phyloP scores from a whole-genome alignment of 2,329 filamentous ascomycete genomes.

The Neonectria faginata region DNA sequence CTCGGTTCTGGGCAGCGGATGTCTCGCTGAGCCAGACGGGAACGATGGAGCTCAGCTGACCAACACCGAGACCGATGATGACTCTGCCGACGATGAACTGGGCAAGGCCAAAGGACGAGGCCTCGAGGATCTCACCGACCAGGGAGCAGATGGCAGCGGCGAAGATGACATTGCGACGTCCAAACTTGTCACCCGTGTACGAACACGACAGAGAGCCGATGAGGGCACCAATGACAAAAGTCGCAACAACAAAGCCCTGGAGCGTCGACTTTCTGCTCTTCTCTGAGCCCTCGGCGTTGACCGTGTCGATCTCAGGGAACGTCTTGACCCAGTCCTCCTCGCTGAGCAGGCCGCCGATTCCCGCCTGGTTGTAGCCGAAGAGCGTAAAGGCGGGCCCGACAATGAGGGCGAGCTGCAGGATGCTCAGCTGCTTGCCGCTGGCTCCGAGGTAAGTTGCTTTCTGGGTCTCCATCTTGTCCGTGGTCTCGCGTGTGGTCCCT shows the following conservation, averaged over 20 bases:
- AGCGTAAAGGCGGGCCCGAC: slow-evolving; percentile 58
- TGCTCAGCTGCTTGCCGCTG: slow-evolving; percentile 28
- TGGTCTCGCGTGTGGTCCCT: neutral
- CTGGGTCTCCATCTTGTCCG: slow-evolving; percentile 14
- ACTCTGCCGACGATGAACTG: slow-evolving; percentile 58
- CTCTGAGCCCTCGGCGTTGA: slow-evolving; percentile 57
- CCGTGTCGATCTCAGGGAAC: slow-evolving; percentile 61
- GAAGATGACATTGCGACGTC: slow-evolving; percentile 66
- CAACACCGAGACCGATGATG: slow-evolving; percentile 65
- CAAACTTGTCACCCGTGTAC: slow-evolving; percentile 67
- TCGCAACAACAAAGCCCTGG: slow-evolving; percentile 58
- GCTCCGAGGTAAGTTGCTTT: slow-evolving; percentile 21
- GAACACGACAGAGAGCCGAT: slow-evolving; percentile 58
- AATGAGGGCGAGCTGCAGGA: slow-evolving; percentile 53
- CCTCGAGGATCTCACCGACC: slow-evolving; percentile 66
- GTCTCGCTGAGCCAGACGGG: slow-evolving; percentile 67
- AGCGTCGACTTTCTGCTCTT: slow-evolving; percentile 58
- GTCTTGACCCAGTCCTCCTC: slow-evolving; percentile 68
- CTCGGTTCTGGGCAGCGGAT: slow-evolving; percentile 62
- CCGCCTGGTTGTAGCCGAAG: slow-evolving; percentile 72
- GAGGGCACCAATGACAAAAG: slow-evolving; percentile 68
- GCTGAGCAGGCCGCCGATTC: slow-evolving; percentile 77
- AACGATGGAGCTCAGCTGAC: slow-evolving; percentile 61
- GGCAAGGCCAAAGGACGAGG: slow-evolving; percentile 56
- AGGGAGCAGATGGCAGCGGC: slow-evolving; percentile 63